Conservation (phyloP, 202 grass and related monocot species). For the Alloteropsis angusta region DNA sequence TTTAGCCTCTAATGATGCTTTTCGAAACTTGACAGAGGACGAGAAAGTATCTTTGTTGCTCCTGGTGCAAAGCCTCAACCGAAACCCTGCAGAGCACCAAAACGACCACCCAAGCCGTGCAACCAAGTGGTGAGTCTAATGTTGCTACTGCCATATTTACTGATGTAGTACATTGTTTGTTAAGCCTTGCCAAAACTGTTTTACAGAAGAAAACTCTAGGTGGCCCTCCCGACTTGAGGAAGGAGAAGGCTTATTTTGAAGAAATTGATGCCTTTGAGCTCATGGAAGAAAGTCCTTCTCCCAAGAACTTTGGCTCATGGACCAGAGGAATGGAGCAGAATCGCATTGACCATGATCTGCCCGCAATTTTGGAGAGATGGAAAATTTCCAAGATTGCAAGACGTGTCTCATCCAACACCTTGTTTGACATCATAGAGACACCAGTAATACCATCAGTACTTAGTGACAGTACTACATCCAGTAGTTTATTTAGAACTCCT, state of each 20-base stretch:
- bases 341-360: slow-evolving; percentile 42
- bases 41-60: slow-evolving; percentile 74
- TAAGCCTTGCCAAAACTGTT: slow-evolving; percentile 18
- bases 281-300: slow-evolving; percentile 78
- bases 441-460: slow-evolving; percentile 39
- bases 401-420: slow-evolving; percentile 9
- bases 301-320: slow-evolving; percentile 66
- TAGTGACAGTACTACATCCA: slow-evolving; percentile 21
- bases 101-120: slow-evolving; percentile 50
- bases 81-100: slow-evolving; percentile 41
- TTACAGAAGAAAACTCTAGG: slow-evolving; percentile 53
- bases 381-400: slow-evolving; percentile 60
- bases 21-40: slow-evolving; percentile 50
- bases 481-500: slow-evolving; percentile 27
- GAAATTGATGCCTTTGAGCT: slow-evolving; percentile 80
- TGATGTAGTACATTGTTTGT: slow-evolving; percentile 14
- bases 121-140: slow-evolving; percentile 27
- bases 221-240: slow-evolving; percentile 43
- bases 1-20: slow-evolving; percentile 16
- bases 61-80: slow-evolving; percentile 39
- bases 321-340: slow-evolving; percentile 29
- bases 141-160: slow-evolving; percentile 1
- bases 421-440: slow-evolving; percentile 62
- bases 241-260: slow-evolving; percentile 81
- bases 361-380: slow-evolving; percentile 73